A percentile compares a stretch with the other conserved stretches of the same genome.
phyloP scores from a whole-genome alignment of 73 alveolate species.

The Strombidium stylifer region DNA sequence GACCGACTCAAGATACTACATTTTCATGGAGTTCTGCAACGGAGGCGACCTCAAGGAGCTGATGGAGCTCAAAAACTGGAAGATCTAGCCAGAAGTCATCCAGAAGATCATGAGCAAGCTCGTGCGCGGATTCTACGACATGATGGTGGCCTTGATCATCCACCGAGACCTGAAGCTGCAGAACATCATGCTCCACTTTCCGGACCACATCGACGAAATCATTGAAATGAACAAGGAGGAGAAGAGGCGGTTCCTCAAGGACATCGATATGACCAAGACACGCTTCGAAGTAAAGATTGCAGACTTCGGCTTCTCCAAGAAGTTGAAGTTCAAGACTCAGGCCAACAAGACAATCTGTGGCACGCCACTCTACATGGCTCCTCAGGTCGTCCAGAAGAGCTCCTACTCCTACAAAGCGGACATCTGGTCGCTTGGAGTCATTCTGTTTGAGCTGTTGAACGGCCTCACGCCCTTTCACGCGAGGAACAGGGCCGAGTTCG shows the following conservation, averaged over 20 bases:
- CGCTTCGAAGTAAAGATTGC: conserved; percentile 77
- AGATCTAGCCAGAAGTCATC: conserved; percentile 62
- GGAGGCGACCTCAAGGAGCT: conserved; percentile 85
- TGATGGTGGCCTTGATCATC: conserved; percentile 55
- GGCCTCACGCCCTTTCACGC: conserved; percentile 36
- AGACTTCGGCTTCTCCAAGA: conserved; percentile 92
- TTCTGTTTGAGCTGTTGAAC: conserved; percentile 24
- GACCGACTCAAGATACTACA: conserved; percentile 75
- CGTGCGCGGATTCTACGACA: conserved; percentile 64
- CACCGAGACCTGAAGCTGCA: conserved; percentile 86
- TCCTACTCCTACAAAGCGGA: conserved; percentile 54
- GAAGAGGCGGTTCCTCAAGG: conserved; percentile 11
- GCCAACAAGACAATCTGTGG: conserved; percentile 87
- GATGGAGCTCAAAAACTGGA: conserved; percentile 37
- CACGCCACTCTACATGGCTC: conserved; percentile 96
- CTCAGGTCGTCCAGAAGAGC: conserved; percentile 76
- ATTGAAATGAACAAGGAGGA: not conserved
- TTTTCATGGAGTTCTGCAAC: conserved; percentile 89
- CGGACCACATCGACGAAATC: conserved; percentile 32
- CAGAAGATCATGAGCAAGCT: conserved; percentile 61
- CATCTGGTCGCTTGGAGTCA: conserved; percentile 38
- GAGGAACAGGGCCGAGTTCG: conserved; percentile 9
- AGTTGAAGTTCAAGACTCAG: conserved; percentile 46
- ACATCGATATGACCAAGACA: not conserved
- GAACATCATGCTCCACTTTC: conserved; percentile 73